These are phyloP conservation scores for Paratinospora sagittata DNA, from an alignment of 164 flowering plant species.

Conservation along the genomic window DNA sequence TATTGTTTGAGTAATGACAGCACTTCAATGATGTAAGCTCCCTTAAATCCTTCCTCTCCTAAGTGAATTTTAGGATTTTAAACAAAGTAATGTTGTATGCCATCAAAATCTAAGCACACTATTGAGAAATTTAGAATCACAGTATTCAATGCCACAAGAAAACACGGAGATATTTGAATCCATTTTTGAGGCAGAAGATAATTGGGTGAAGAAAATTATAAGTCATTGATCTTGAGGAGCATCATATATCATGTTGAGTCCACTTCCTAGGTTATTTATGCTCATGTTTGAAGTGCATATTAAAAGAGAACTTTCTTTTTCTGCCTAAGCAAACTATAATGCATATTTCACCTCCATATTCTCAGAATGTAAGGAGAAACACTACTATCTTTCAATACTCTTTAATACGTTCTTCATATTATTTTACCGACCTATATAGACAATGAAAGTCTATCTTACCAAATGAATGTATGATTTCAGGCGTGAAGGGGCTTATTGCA, in stretches of 20 bases:
- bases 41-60: not conserved
- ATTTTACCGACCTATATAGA: not conserved
- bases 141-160: not conserved
- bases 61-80: not conserved
- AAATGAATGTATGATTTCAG: conserved; percentile 39
- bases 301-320: no score
- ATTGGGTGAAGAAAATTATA: no score
- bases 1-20: not conserved
- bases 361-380: no score
- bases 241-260: no score
- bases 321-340: no score
- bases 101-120: not conserved
- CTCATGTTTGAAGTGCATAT: no score
- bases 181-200: no score
- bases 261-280: no score
- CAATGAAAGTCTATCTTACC: not conserved
- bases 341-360: no score
- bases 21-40: not conserved
- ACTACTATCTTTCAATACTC: not conserved
- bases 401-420: not conserved
- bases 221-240: no score
- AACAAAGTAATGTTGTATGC: not conserved
- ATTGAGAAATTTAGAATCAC: not conserved
- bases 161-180: not conserved
- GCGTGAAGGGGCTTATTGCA: conserved; percentile 61